Evolutionary conservation across 2,329 filamentous ascomycete species (phyloP).

Genomic region (Arthrobotrys megalospora): DNA sequence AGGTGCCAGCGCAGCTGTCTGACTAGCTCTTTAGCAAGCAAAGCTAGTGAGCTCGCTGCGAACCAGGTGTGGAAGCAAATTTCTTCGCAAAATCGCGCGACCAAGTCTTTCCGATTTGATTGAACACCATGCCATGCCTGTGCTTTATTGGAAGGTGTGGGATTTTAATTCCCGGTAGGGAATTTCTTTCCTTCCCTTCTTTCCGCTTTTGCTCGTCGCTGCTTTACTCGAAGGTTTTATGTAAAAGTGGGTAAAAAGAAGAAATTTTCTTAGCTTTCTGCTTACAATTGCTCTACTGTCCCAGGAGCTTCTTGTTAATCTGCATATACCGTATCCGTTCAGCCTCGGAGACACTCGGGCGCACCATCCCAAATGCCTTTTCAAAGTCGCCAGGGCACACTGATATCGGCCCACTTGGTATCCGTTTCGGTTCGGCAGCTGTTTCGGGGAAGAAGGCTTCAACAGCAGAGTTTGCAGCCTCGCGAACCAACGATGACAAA

Average conservation of each 20-base stretch:
- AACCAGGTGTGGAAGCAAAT: constrained; percentile 41
- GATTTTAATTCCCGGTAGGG: constrained; percentile 29
- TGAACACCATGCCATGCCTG: constrained; percentile 20
- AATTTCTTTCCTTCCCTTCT: constrained; percentile 20
- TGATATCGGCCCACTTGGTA: constrained; percentile 16
- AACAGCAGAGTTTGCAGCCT: constrained; percentile 69
- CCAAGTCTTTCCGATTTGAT: constrained; percentile 26
- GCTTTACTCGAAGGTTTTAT: constrained; percentile 20
- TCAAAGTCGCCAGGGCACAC: constrained; percentile 67
- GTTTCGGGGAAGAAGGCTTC: constrained; percentile 51
- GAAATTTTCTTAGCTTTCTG: constrained; percentile 14
- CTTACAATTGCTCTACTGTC: constrained; percentile 26
- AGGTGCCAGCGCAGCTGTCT: constrained; percentile 50
- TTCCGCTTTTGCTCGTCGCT: constrained; percentile 8
- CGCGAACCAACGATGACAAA: constrained; percentile 73
- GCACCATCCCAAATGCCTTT: constrained; percentile 68
- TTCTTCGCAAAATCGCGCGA: constrained; percentile 59
- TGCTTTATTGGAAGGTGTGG: constrained; percentile 34
- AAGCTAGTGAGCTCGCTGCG: constrained; percentile 26
- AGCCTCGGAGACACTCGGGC: constrained; percentile 66
- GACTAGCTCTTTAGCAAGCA: constrained; percentile 23
- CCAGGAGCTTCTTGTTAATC: constrained; percentile 50
- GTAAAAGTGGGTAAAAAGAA: constrained; percentile 22
- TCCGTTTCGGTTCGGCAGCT: constrained; percentile 8
- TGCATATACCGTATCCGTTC: constrained; percentile 59